A percentile compares a stretch with the other conserved stretches of the same genome.
These are phyloP conservation scores for Sarocladiaceae sp. DNA, from an alignment of 2,329 filamentous ascomycete genomes.

Conservation along the genomic window DNA sequence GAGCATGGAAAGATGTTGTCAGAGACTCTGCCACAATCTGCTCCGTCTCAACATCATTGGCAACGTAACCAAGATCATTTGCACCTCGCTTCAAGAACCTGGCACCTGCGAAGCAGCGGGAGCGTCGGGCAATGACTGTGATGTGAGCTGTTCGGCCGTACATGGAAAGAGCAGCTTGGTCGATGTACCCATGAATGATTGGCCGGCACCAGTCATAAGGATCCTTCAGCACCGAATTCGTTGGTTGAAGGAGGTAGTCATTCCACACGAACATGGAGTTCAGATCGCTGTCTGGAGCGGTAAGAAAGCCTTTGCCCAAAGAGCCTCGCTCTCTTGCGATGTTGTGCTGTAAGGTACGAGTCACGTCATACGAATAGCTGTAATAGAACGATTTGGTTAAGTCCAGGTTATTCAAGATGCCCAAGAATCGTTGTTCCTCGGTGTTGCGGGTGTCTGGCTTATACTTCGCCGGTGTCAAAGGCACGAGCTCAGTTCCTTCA, in stretches of 20 bases:
- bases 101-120: constrained; percentile 89
- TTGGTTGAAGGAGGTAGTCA: constrained; percentile 78
- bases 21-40: constrained; percentile 94
- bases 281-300: constrained; percentile 59
- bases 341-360: constrained; percentile 86
- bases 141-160: constrained; percentile 89
- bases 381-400: constrained; percentile 93
- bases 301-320: constrained; percentile 59
- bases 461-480: constrained; percentile 72
- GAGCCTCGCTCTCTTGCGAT: constrained; percentile 75
- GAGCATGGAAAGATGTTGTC: constrained; percentile 92
- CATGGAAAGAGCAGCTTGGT: constrained; percentile 80
- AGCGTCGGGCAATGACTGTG: constrained; percentile 87
- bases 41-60: constrained; percentile 98
- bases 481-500: constrained; percentile 87
- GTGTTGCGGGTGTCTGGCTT: constrained; percentile 75
- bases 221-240: constrained; percentile 64
- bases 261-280: constrained; percentile 99
- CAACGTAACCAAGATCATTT: constrained; percentile 92
- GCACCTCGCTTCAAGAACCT: constrained; percentile 91
- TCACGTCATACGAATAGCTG: constrained; percentile 97
- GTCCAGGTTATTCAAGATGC: constrained; percentile 87
- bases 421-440: constrained; percentile 84
- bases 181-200: constrained; percentile 93
- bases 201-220: constrained; percentile 95